Evolutionary conservation across 345 rosid genomes (phyloP).

Genomic region (Reutealis trisperma): DNA sequence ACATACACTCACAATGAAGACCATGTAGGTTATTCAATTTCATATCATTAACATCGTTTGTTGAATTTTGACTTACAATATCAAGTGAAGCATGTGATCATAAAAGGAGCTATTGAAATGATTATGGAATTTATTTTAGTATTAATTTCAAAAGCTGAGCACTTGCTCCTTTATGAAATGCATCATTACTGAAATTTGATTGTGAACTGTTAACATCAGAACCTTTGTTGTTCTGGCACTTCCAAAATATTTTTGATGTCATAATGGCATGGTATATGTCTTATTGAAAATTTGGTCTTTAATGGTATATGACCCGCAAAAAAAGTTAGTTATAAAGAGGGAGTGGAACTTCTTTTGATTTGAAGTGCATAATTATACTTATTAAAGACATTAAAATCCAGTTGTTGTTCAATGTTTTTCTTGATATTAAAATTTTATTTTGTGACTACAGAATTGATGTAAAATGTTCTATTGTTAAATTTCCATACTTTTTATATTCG

Average conservation of each 20-base stretch:
- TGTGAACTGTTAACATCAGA: too few relatives aligned
- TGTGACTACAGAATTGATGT: not conserved
- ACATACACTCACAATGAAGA: conserved; percentile 90
- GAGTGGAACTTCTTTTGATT: not conserved
- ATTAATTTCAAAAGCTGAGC: not conserved
- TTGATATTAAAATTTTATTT: not conserved
- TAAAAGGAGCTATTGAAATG: not conserved
- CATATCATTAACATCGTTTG: not conserved
- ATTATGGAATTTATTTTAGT: not conserved
- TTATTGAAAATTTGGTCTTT: not conserved
- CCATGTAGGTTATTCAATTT: conserved; percentile 51
- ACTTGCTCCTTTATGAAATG: not conserved
- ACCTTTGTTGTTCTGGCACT: too few relatives aligned
- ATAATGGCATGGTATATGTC: not conserved
- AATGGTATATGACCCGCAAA: not conserved
- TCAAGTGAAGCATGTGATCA: not conserved
- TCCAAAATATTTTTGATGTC: not conserved
- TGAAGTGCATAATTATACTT: not conserved
- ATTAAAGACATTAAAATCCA: not conserved
- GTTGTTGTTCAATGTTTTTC: not conserved
- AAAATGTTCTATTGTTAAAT: not conserved
- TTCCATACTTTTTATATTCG: not conserved
- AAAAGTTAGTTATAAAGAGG: not conserved
- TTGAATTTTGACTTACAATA: conserved; percentile 6
- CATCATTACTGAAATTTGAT: too few relatives aligned